Conservation (phyloP, 352 stramenopile species). For the Globisporangium cederbergense region DNA sequence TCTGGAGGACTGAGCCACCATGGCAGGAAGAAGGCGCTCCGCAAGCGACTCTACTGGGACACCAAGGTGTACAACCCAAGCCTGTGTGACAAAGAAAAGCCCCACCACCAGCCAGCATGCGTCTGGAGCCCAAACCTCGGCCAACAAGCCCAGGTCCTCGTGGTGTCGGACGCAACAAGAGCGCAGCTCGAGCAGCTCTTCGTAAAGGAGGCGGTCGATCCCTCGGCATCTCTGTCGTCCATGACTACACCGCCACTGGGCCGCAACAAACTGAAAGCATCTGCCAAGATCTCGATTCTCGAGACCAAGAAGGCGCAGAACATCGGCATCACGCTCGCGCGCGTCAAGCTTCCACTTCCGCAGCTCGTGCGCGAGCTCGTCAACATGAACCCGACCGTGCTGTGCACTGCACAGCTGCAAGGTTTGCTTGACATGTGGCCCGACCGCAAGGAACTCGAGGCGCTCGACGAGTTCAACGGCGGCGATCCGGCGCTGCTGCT, state of each 20-base stretch:
- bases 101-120: constrained; percentile 32
- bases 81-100: constrained; percentile 14
- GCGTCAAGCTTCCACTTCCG: constrained; percentile 60
- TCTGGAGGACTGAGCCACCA: not conserved
- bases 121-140: constrained; percentile 45
- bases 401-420: constrained; percentile 66
- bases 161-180: constrained; percentile 57
- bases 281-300: constrained; percentile 44
- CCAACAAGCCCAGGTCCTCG: constrained; percentile 24
- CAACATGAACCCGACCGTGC: constrained; percentile 55
- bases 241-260: not conserved
- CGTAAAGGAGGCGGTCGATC: constrained; percentile 24
- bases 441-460: constrained; percentile 62
- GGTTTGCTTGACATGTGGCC: constrained; percentile 84
- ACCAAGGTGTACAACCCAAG: constrained; percentile 5
- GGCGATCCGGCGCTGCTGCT: constrained; percentile 14
- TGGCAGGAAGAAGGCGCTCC: constrained; percentile 12
- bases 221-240: not conserved
- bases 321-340: constrained; percentile 73
- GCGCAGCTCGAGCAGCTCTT: constrained; percentile 75
- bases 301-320: constrained; percentile 87
- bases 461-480: constrained; percentile 61
- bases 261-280: not conserved
- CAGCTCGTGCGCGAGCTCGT: constrained; percentile 63
- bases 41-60: constrained; percentile 18